These are phyloP conservation scores for Aphanomyces astaci DNA, from an alignment of 352 stramenopile species.

Conservation along the genomic window DNA sequence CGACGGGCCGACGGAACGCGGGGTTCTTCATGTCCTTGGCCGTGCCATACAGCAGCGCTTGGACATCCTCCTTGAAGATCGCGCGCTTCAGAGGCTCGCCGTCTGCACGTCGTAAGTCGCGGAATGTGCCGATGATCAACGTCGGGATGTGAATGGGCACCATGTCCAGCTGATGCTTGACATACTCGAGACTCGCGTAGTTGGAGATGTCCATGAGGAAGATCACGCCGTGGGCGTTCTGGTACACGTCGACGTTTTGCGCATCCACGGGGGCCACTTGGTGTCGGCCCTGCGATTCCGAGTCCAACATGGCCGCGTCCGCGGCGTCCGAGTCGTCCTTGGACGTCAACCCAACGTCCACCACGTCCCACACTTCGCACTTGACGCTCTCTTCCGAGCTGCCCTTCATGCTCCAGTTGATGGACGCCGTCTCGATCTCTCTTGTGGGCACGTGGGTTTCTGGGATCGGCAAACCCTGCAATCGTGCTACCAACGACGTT, in stretches of 20 bases:
- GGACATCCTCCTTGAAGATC: conserved; percentile 82
- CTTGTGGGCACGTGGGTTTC: conserved; percentile 59
- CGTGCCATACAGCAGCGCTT: conserved; percentile 55
- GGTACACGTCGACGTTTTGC: conserved; percentile 82
- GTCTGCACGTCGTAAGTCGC: conserved; percentile 24
- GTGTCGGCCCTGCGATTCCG: conserved; percentile 27
- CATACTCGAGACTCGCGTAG: conserved; percentile 76
- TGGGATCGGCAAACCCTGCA: conserved; percentile 73
- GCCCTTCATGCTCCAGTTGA: conserved; percentile 69
- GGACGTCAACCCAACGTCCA: conserved; percentile 73
- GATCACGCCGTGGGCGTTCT: conserved; percentile 79
- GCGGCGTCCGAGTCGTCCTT: neutral
- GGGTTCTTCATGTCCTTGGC: conserved; percentile 31
- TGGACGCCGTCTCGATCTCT: conserved; percentile 81
- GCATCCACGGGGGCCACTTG: conserved; percentile 69
- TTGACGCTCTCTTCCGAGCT: conserved; percentile 76
- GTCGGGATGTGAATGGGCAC: conserved; percentile 73
- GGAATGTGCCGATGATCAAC: conserved; percentile 75
- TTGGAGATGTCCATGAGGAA: conserved; percentile 84
- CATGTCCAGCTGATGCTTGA: conserved; percentile 52
- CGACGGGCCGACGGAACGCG: conserved; percentile 38
- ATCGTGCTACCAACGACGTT: conserved; percentile 76
- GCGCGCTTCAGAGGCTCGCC: conserved; percentile 58
- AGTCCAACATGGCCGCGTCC: conserved; percentile 4
- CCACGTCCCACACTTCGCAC: conserved; percentile 89